phyloP scores from a whole-genome alignment of 345 rosid genomes.

The Psidium friedrichsthalianum region DNA sequence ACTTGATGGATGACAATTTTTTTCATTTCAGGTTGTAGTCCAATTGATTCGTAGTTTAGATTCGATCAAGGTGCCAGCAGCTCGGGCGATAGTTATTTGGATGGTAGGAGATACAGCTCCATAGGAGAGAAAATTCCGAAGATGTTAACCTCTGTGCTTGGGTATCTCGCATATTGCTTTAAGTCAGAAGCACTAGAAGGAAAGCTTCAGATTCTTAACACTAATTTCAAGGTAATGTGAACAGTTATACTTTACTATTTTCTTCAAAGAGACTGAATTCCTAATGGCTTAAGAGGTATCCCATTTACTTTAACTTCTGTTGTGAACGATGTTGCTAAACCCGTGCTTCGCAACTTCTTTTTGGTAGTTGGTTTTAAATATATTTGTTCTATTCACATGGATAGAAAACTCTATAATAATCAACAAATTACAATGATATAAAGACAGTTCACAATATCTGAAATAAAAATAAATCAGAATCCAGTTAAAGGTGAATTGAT shows the following conservation, averaged over 20 bases:
- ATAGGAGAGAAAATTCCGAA: constrained; percentile 66
- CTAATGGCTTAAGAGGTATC: neutral
- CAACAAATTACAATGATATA: neutral
- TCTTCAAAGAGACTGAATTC: neutral
- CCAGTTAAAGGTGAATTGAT: neutral
- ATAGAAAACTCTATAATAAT: neutral
- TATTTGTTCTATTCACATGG: neutral
- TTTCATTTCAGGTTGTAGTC: constrained; percentile 49
- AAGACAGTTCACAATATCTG: neutral
- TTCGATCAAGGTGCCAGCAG: constrained; percentile 74
- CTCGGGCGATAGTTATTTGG: constrained; percentile 91
- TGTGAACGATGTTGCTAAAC: neutral
- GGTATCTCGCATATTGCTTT: constrained; percentile 87
- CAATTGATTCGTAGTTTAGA: constrained; percentile 77
- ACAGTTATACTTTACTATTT: neutral
- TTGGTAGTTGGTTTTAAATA: neutral
- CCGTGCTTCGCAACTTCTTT: neutral
- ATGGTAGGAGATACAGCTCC: constrained; percentile 76
- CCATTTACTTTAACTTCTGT: neutral
- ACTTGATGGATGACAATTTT: neutral
- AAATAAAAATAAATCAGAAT: neutral
- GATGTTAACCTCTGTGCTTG: constrained; percentile 62
- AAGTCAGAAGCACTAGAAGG: constrained; percentile 74
- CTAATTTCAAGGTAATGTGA: constrained; percentile 52
- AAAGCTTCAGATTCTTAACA: constrained; percentile 85